phyloP scores from a whole-genome alignment of 768 basidiomycete species.

The Calvatia gigantea region DNA sequence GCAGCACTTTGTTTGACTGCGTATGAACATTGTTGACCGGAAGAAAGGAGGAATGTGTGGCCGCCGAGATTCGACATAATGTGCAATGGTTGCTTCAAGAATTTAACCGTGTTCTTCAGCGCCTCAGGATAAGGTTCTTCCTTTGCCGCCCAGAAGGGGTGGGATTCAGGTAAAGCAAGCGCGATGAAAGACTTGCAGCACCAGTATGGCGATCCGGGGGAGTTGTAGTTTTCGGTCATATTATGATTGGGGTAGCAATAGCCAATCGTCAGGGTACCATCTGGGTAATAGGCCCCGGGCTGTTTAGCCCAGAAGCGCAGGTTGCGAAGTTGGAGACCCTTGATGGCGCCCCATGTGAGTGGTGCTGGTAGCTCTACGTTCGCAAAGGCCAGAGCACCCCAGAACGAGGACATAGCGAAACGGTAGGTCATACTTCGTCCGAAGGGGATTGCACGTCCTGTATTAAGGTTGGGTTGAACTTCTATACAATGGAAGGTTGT shows the following conservation, averaged over 20 bases:
- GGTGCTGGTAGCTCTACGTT: slow-evolving; percentile 67
- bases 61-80: slow-evolving; percentile 60
- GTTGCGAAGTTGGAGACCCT: slow-evolving; percentile 70
- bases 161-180: slow-evolving; percentile 57
- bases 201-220: slow-evolving; percentile 78
- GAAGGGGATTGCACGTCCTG: slow-evolving; percentile 73
- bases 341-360: slow-evolving; percentile 70
- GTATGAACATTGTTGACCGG: slow-evolving; percentile 78
- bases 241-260: slow-evolving; percentile 70
- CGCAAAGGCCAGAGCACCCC: slow-evolving; percentile 71
- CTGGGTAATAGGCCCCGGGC: slow-evolving; percentile 55
- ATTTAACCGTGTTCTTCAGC: slow-evolving; percentile 43
- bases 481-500: background rate
- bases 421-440: slow-evolving; percentile 75
- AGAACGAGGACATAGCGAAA: slow-evolving; percentile 81
- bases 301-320: slow-evolving; percentile 69
- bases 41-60: slow-evolving; percentile 70
- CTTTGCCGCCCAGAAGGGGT: slow-evolving; percentile 69
- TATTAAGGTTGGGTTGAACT: background rate
- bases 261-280: slow-evolving; percentile 72
- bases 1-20: slow-evolving; percentile 75
- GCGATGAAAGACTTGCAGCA: slow-evolving; percentile 75
- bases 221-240: slow-evolving; percentile 80
- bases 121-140: slow-evolving; percentile 62
- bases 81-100: slow-evolving; percentile 61